Evolutionary conservation across 2,329 filamentous ascomycete genomes (phyloP).

Genomic region (Alternaria gansuensis): DNA sequence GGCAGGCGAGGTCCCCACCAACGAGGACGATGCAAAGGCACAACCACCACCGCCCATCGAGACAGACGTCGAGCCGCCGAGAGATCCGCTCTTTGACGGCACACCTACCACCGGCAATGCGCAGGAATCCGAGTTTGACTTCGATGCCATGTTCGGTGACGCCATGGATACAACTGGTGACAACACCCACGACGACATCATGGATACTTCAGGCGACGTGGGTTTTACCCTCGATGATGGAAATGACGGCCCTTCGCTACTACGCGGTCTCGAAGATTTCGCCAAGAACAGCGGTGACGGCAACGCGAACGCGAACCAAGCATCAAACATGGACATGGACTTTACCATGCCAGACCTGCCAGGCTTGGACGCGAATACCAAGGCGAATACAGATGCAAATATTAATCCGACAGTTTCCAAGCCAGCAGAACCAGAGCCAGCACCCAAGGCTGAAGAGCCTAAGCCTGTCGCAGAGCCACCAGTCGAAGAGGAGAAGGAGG

Average conservation of each 20-base stretch:
- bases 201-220: conserved; percentile 42
- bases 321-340: conserved; percentile 40
- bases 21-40: conserved; percentile 25
- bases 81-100: conserved; percentile 46
- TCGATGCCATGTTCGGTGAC: conserved; percentile 51
- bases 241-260: conserved; percentile 40
- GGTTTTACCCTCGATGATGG: conserved; percentile 48
- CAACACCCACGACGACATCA: conserved; percentile 33
- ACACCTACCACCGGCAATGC: conserved; percentile 42
- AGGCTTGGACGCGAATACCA: conserved; percentile 28
- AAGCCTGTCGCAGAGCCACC: conserved; percentile 22
- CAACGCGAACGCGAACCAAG: conserved; percentile 20
- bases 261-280: conserved; percentile 51
- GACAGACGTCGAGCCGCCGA: conserved; percentile 26
- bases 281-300: conserved; percentile 40
- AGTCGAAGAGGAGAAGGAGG: conserved; percentile 15
- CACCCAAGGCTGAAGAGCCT: conserved; percentile 17
- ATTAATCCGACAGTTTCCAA: conserved; percentile 15
- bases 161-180: conserved; percentile 37
- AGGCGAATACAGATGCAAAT: conserved; percentile 8
- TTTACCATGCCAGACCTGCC: conserved; percentile 47
- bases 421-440: conserved; percentile 12
- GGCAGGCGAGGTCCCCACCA: conserved; percentile 19
- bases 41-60: conserved; percentile 25
- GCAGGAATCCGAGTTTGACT: conserved; percentile 52